Base-by-base conservation (phyloP, 1,284 basidiomycete genomes). In the Chalciporus sp. region DNA sequence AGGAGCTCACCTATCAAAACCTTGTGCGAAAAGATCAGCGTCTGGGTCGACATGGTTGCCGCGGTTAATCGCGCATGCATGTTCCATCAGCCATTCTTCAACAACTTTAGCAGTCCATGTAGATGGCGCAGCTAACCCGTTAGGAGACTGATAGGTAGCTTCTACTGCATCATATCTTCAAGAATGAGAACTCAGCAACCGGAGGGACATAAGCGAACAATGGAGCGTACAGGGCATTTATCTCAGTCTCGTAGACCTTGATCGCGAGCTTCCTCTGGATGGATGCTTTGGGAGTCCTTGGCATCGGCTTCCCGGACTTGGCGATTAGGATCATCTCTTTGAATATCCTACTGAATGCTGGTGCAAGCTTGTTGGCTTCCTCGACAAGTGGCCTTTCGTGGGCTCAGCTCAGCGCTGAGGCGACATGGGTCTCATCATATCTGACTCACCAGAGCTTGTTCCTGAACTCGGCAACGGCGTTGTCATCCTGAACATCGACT, bases 1-100 rank as follows among this genome's bases (percentile, higher is more conserved):
- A 6, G 6, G 23, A 1, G 2, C 60, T 23, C 41, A 72, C 73
- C 72, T 74, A 50, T 74, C 72, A 47, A 75, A 72, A 2, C 71
- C 72, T 45, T 70, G 69, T 11, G 62, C 57, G 42, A 75, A 75
- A 0, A 74, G 23, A 37, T 74, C 72, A 1, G 50, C 45, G 0
- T 28, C 28, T 1, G 62, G 49, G 27, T 66, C 58, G 1, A 67
- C 23, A 0, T 27, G 2, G 12, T 47, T 31, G 0, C 45, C 53
- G 1, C 58, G 40, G 44, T 66, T 68, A 37, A 73, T 62, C 7
- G 49, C 10, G 14, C 56, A 46, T 8, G 66, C 62, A 19, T 69
- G 72, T 29, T 62, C 55, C 12, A 60, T n/a, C 9, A 75, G 49
- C 73, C 71, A 75, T 6, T 23, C 23, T 23, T 16, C 29, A 44